Evolutionary conservation across 1,284 basidiomycete genomes (phyloP).

Genomic region (Sanghuangporus weigelae): DNA sequence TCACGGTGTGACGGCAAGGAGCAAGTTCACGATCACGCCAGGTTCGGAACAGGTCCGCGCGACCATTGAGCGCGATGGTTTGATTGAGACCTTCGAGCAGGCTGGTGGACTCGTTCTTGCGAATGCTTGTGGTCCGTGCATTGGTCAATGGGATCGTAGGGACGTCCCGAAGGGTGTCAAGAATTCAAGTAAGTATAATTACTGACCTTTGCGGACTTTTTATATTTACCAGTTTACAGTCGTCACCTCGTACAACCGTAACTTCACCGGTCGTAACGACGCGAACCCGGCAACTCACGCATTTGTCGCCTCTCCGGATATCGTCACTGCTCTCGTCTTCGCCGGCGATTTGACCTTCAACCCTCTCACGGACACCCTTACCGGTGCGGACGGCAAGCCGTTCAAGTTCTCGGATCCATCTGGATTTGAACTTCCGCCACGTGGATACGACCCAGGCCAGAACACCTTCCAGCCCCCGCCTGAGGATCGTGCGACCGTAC

Average conservation of each 20-base stretch:
- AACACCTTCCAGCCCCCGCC: constrained; percentile 98
- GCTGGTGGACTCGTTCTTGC: constrained; percentile 94
- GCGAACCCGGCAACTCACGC: constrained; percentile 99
- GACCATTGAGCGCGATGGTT: constrained; percentile 94
- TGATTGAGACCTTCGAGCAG: constrained; percentile 82
- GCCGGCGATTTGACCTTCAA: constrained; percentile 95
- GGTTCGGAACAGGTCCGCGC: constrained; percentile 98
- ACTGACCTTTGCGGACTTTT: background rate
- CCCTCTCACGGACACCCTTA: constrained; percentile 89
- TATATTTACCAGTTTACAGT: constrained; percentile 38
- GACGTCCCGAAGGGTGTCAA: constrained; percentile 96
- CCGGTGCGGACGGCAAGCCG: constrained; percentile 88
- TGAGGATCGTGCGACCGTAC: constrained; percentile 74
- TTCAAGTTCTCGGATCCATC: constrained; percentile 95
- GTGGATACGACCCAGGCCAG: constrained; percentile 94
- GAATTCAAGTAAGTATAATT: constrained; percentile 74
- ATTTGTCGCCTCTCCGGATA: constrained; percentile 96
- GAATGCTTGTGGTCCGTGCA: constrained; percentile 98
- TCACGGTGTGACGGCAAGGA: constrained; percentile 88
- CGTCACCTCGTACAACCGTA: constrained; percentile 99
- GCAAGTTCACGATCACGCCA: constrained; percentile 96
- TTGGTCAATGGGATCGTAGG: constrained; percentile 97
- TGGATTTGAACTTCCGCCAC: constrained; percentile 90
- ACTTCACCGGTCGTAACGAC: constrained; percentile 99
- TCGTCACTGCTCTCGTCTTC: constrained; percentile 97